Conservation (phyloP, 1,284 basidiomycete genomes). For the Schizophyllum amplum region DNA sequence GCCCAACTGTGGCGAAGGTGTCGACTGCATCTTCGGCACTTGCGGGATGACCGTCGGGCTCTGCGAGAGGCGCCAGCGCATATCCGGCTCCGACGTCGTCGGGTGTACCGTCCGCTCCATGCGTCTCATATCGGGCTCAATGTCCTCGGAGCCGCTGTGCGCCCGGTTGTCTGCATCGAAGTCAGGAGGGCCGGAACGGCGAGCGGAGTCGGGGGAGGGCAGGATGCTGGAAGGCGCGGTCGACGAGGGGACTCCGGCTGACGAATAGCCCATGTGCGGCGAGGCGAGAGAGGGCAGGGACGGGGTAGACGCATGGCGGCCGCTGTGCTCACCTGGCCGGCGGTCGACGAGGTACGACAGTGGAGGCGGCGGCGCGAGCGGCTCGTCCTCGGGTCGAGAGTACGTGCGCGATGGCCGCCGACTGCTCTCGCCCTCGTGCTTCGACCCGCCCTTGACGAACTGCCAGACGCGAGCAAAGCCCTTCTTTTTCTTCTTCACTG, state of each 20-base stretch:
- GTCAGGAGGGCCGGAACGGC: slow-evolving; percentile 34
- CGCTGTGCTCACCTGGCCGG: slow-evolving; percentile 37
- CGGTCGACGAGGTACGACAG: slow-evolving; percentile 77
- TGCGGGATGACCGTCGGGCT: slow-evolving; percentile 19
- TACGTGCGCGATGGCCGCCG: slow-evolving; percentile 29
- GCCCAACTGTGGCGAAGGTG: too few species aligned
- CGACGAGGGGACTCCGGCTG: slow-evolving; percentile 55
- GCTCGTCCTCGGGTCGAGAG: slow-evolving; percentile 56
- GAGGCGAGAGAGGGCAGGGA: slow-evolving; percentile 54
- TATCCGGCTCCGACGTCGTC: slow-evolving; percentile 49
- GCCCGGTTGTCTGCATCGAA: slow-evolving; percentile 39
- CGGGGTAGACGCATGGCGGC: slow-evolving; percentile 59
- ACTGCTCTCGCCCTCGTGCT: slow-evolving; percentile 23
- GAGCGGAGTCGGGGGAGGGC: slow-evolving; percentile 66
- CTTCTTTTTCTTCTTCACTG: slow-evolving; percentile 66
- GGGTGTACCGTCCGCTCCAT: slow-evolving; percentile 34
- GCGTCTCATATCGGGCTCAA: slow-evolving; percentile 25
- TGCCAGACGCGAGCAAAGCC: slow-evolving; percentile 81
- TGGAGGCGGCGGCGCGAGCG: slow-evolving; percentile 78
- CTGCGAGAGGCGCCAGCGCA: slow-evolving; percentile 38
- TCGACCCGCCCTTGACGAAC: slow-evolving; percentile 58
- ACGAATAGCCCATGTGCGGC: slow-evolving; percentile 41
- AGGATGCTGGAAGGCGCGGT: slow-evolving; percentile 65
- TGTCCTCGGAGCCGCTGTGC: too few species aligned
- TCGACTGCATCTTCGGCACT: slow-evolving; percentile 22